phyloP scores from a whole-genome alignment of 257 asterid species.

The Solanum piurae region DNA sequence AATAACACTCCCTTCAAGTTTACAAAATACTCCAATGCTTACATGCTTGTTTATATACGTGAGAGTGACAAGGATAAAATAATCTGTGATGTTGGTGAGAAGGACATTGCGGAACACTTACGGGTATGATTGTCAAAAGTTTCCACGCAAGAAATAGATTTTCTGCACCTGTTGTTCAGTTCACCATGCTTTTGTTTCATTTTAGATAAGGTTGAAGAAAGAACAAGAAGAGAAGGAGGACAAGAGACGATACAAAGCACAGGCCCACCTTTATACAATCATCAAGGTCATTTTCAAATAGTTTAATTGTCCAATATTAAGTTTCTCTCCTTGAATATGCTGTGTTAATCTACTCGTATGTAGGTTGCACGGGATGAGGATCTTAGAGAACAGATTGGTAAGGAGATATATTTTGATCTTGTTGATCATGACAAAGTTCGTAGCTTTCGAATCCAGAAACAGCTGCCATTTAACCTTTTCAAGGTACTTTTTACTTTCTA shows the following conservation, averaged over 20 bases:
- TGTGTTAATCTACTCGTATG: neutral
- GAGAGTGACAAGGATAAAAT: constrained; percentile 94
- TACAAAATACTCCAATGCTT: constrained; percentile 95
- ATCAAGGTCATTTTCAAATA: constrained; percentile 56
- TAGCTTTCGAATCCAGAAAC: constrained; percentile 88
- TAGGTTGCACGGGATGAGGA: constrained; percentile 99
- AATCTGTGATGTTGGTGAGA: constrained; percentile 93
- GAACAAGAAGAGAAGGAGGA: constrained; percentile 98
- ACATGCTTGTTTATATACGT: constrained; percentile 98
- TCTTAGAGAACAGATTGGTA: constrained; percentile 83
- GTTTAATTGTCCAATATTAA: neutral
- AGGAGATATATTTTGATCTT: constrained; percentile 82
- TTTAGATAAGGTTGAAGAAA: constrained; percentile 87
- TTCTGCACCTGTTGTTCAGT: neutral
- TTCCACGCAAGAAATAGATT: neutral
- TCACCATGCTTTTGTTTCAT: constrained; percentile 1
- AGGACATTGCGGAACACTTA: constrained; percentile 97
- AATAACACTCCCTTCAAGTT: constrained; percentile 87
- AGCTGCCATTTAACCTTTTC: constrained; percentile 64
- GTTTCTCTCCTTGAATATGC: neutral
- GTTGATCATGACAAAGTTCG: constrained; percentile 97
- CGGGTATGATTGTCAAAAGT: constrained; percentile 39
- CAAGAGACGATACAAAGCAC: constrained; percentile 84
- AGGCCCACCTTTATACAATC: constrained; percentile 92
- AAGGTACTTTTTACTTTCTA: constrained; percentile 41